Base-by-base conservation (phyloP, 2,329 filamentous ascomycete genomes). In the Hypoxylon sp. region DNA sequence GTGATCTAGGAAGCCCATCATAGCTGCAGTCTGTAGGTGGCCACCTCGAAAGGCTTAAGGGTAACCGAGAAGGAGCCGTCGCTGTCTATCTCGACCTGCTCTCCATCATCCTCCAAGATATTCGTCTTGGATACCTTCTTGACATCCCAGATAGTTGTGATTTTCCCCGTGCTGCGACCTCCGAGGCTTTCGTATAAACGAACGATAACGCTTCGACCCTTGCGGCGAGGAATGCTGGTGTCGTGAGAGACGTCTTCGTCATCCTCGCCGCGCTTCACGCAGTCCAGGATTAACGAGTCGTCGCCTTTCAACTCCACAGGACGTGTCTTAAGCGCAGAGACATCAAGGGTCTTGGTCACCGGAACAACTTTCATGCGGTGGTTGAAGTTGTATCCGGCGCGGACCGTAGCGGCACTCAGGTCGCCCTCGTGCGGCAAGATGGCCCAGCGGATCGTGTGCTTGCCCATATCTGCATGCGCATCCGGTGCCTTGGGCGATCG, bases 401-500 rank as follows among this genome's bases (percentile, higher is more conserved):
- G 87, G 40, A 98, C 85, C 0, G 92, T 97, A 15, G 83, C 81
- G 31, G 87, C 79, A 41, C 88, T 86, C 3, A 98, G 81, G 1
- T 81, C 75, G 2, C 92, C 93, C 20, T 82, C 73, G 74, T 98
- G 94, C 2, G 94, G 94, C 66, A 97, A 81, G 65, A 98, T 92
- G 18, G 91, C 93, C 84, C 94, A 98, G 60, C 90, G 88, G 67
- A 97, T 96, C 62, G 83, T 83, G 74, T 98, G 94, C 37, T 81
- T 83, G 49, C 92, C 94, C 92, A 98, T 97, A 72, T 98, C 94
- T 35, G 94, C 94, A 69, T 97, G 88, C 4, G 87, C 92, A 73
- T 98, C 94, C 0, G 94, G 94, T 0, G 94, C 93, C 73, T 98
- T 98, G 18, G 94, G 90, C 4, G 92, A 88, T 35, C 94, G 88